phyloP scores from a whole-genome alignment of 2,329 filamentous ascomycete genomes.

The Cladophialophora bantiana region DNA sequence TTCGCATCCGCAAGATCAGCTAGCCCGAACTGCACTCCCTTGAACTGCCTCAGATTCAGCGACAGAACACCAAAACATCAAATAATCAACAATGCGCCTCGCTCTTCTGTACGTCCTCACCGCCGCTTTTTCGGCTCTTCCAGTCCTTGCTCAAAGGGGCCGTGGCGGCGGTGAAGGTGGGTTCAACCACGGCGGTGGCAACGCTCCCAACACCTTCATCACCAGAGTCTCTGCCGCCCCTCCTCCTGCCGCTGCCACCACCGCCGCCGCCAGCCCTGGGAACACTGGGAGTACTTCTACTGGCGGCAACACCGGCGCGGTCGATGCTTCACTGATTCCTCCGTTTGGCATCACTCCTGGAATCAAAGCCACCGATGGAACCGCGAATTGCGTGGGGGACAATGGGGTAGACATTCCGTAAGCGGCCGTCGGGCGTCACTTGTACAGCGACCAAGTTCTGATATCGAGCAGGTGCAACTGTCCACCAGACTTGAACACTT shows the following conservation, averaged over 20 bases:
- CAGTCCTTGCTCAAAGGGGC: constrained; percentile 26
- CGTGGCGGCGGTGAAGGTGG: constrained; percentile 19
- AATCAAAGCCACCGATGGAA: constrained; percentile 33
- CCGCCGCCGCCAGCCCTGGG: background rate
- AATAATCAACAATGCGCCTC: constrained; percentile 19
- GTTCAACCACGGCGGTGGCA: constrained; percentile 24
- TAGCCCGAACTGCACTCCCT: background rate
- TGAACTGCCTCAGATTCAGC: background rate
- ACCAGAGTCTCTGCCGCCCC: constrained; percentile 21
- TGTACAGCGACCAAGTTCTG: constrained; percentile 1
- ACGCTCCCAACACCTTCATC: constrained; percentile 29
- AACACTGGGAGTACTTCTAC: constrained; percentile 3
- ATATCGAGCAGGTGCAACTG: constrained; percentile 34
- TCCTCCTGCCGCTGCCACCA: constrained; percentile 12
- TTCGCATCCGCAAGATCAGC: background rate
- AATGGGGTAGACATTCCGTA: constrained; percentile 32
- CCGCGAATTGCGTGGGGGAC: constrained; percentile 36
- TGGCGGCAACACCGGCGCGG: constrained; percentile 18
- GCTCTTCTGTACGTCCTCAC: constrained; percentile 15
- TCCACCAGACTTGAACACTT: constrained; percentile 30
- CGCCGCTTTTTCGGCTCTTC: constrained; percentile 21
- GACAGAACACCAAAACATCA: background rate
- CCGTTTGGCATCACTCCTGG: constrained; percentile 33
- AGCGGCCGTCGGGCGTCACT: background rate
- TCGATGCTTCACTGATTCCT: constrained; percentile 32